These are phyloP conservation scores for Rosa hybrid DNA, from an alignment of 331 rosid species.

Conservation along the genomic window DNA sequence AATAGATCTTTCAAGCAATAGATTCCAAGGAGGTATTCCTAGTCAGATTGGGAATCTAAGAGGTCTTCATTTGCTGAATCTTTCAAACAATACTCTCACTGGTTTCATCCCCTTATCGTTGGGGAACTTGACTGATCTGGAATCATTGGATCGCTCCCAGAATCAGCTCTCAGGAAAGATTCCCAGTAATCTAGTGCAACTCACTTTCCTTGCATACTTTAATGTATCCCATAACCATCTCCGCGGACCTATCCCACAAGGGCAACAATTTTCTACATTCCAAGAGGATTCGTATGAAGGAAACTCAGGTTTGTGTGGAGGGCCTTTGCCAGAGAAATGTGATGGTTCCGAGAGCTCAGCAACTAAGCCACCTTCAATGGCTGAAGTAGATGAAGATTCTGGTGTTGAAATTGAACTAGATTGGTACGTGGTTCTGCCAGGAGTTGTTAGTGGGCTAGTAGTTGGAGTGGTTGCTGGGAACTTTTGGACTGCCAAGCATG, in stretches of 20 bases:
- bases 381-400: background rate
- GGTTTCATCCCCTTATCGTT: slow-evolving; percentile 17
- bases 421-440: background rate
- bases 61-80: slow-evolving; percentile 1
- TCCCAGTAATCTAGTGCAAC: slow-evolving; percentile 3
- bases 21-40: slow-evolving; percentile 19
- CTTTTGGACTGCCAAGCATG: background rate
- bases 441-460: background rate
- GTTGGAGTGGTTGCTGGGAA: background rate
- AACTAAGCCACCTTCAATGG: background rate
- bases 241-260: slow-evolving; percentile 8
- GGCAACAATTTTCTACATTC: slow-evolving; percentile 9
- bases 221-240: slow-evolving; percentile 12
- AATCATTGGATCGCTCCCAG: slow-evolving; percentile 19
- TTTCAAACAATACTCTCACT: slow-evolving; percentile 18
- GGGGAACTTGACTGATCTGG: slow-evolving; percentile 1
- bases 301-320: slow-evolving; percentile 18
- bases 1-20: slow-evolving; percentile 19
- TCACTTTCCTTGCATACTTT: slow-evolving; percentile 13
- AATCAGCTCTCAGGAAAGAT: slow-evolving; percentile 23
- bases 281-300: slow-evolving; percentile 10
- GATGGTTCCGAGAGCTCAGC: background rate
- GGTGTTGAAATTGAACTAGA: background rate
- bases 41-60: background rate
- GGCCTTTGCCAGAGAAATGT: slow-evolving; percentile 13